Percentiles rank a stretch among this genome's conserved stretches.
Evolutionary conservation across 805 yeast species (phyloP).

Genomic region (Nakazawaea molendinolei): DNA sequence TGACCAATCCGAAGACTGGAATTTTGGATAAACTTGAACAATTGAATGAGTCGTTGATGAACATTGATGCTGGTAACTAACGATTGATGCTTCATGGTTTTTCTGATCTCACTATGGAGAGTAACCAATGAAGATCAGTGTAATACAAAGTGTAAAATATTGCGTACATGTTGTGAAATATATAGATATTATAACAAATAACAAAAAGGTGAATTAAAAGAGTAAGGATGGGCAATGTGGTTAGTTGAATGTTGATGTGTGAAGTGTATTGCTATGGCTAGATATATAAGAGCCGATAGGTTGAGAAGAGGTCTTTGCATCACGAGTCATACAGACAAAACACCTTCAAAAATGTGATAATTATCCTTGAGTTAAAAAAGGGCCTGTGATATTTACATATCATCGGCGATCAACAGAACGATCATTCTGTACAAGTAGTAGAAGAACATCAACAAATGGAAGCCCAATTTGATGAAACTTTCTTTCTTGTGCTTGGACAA

Average conservation of each 20-base stretch:
- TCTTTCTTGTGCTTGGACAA: slow-evolving; percentile 90
- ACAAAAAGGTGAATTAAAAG: neutral
- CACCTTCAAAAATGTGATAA: no score
- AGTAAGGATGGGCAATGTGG: no score
- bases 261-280: no score
- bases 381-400: slow-evolving; percentile 19
- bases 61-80: no score
- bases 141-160: neutral
- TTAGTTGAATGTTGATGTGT: no score
- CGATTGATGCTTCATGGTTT: no score
- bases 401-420: slow-evolving; percentile 80
- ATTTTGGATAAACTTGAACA: slow-evolving; percentile 21
- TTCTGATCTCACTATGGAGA: no score
- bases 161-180: neutral
- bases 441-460: slow-evolving; percentile 89
- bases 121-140: no score
- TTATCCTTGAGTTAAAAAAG: neutral
- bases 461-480: slow-evolving; percentile 82
- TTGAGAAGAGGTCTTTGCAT: no score
- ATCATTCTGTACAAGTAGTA: slow-evolving; percentile 94
- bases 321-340: no score
- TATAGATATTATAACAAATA: slow-evolving; percentile 3
- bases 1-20: slow-evolving; percentile 20
- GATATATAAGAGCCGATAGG: no score
- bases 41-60: slow-evolving; percentile 20